Percentiles rank a stretch among this genome's conserved stretches.
phyloP scores from a whole-genome alignment of 2,329 filamentous ascomycete species.

The Ceratocystis lukuohia region DNA sequence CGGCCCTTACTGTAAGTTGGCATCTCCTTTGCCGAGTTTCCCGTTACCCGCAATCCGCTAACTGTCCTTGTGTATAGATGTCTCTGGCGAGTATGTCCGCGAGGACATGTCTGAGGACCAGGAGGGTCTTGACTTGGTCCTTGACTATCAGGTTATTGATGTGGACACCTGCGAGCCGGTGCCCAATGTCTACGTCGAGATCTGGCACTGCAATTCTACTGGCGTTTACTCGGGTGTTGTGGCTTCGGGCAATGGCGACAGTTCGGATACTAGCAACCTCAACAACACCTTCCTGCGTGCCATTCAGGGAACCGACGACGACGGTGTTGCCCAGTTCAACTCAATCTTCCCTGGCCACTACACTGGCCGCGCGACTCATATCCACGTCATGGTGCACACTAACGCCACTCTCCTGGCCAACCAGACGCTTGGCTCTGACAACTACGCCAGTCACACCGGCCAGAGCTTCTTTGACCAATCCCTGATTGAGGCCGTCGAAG shows the following conservation, averaged over 20 bases:
- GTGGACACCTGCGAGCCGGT: conserved; percentile 31
- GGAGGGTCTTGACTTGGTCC: conserved; percentile 29
- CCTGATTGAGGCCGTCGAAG: conserved; percentile 38
- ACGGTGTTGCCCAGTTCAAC: conserved; percentile 32
- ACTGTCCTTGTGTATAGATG: conserved; percentile 20
- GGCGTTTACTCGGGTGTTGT: conserved; percentile 34
- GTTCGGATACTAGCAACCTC: conserved; percentile 24
- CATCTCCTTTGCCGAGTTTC: not conserved
- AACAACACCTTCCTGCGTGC: conserved; percentile 30
- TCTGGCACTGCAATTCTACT: conserved; percentile 35
- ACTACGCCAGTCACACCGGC: conserved; percentile 43
- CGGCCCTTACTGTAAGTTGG: conserved; percentile 32
- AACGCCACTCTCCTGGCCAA: conserved; percentile 32
- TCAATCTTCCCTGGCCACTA: conserved; percentile 35
- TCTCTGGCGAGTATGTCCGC: conserved; percentile 30
- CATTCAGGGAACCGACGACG: conserved; percentile 29
- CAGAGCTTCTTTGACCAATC: conserved; percentile 49
- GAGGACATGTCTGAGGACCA: conserved; percentile 31
- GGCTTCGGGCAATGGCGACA: conserved; percentile 27
- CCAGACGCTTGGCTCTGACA: conserved; percentile 35
- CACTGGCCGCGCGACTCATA: conserved; percentile 30
- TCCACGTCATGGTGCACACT: conserved; percentile 29
- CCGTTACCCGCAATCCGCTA: not conserved
- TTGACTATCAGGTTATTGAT: conserved; percentile 34
- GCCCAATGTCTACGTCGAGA: conserved; percentile 30